These are phyloP conservation scores for Stemphylium vesicarium DNA, from an alignment of 2,329 filamentous ascomycete genomes.

Conservation along the genomic window DNA sequence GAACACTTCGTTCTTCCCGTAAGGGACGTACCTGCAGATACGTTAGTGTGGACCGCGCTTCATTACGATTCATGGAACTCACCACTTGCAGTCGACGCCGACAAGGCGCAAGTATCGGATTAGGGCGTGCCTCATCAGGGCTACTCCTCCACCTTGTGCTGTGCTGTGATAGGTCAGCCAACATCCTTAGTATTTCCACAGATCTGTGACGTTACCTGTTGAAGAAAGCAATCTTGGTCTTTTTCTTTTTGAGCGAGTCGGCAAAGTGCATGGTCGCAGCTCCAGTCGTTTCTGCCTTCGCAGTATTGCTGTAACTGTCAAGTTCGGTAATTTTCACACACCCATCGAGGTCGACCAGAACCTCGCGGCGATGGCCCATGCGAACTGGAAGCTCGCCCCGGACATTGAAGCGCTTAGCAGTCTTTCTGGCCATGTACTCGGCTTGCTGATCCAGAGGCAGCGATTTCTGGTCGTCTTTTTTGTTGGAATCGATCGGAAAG, in stretches of 20 bases:
- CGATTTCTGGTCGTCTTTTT: constrained; percentile 51
- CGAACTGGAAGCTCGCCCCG: constrained; percentile 6
- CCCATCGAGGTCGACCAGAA: constrained; percentile 67
- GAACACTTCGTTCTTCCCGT: constrained; percentile 77
- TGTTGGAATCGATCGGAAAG: constrained; percentile 48
- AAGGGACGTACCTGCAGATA: constrained; percentile 71
- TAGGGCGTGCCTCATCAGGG: constrained; percentile 80
- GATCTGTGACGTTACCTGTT: constrained; percentile 52
- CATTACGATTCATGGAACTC: constrained; percentile 41
- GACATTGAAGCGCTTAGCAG: constrained; percentile 58
- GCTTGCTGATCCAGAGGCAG: constrained; percentile 79
- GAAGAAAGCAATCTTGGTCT: constrained; percentile 77
- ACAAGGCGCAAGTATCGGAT: constrained; percentile 72
- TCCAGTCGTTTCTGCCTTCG: constrained; percentile 66
- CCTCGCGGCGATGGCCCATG: constrained; percentile 10
- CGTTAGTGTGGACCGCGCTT: constrained; percentile 4
- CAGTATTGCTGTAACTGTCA: constrained; percentile 66
- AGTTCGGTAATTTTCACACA: constrained; percentile 65
- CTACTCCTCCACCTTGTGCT: constrained; percentile 82
- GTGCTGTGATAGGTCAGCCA: constrained; percentile 54
- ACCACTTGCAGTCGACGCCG: constrained; percentile 76
- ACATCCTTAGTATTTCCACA: neutral
- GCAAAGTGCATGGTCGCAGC: constrained; percentile 68
- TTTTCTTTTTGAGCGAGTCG: constrained; percentile 65
- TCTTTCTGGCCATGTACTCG: constrained; percentile 81